These are phyloP conservation scores for Botryotinia calthae DNA, from an alignment of 2,329 filamentous ascomycete species.

Conservation along the genomic window DNA sequence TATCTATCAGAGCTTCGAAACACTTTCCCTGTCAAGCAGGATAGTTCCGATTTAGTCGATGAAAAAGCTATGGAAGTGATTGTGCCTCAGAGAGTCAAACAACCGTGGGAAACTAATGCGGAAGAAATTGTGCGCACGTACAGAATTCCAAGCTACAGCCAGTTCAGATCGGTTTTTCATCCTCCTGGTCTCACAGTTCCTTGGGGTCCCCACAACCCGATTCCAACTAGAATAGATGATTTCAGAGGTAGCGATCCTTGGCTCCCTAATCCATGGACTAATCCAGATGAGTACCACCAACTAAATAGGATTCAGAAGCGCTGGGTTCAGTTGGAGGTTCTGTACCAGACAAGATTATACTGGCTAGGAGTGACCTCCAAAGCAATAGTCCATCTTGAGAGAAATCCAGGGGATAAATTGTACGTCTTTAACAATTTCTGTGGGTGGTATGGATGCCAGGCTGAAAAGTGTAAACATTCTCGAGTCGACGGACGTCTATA, in stretches of 20 bases:
- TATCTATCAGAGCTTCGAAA: background rate
- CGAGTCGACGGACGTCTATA: background rate
- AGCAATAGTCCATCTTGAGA: background rate
- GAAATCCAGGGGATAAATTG: background rate
- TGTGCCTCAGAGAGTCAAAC: too few relatives aligned
- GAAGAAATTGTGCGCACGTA: background rate
- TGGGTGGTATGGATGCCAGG: background rate
- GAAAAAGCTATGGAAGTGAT: background rate
- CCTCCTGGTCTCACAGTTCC: background rate
- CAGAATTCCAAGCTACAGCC: background rate
- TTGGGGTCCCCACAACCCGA: background rate
- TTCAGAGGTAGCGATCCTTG: background rate
- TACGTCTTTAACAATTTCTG: background rate
- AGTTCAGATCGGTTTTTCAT: background rate
- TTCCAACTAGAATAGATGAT: background rate
- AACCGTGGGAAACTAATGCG: background rate
- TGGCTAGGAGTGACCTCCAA: background rate
- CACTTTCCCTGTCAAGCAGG: background rate
- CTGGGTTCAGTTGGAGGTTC: background rate
- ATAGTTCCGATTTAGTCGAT: too few relatives aligned
- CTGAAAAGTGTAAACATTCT: background rate
- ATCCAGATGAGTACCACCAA: background rate
- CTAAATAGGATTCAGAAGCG: background rate
- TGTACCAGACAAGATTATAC: background rate
- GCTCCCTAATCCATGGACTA: background rate